phyloP scores from a whole-genome alignment of 1,284 basidiomycete genomes.

The Cystobasidium slooffiae region DNA sequence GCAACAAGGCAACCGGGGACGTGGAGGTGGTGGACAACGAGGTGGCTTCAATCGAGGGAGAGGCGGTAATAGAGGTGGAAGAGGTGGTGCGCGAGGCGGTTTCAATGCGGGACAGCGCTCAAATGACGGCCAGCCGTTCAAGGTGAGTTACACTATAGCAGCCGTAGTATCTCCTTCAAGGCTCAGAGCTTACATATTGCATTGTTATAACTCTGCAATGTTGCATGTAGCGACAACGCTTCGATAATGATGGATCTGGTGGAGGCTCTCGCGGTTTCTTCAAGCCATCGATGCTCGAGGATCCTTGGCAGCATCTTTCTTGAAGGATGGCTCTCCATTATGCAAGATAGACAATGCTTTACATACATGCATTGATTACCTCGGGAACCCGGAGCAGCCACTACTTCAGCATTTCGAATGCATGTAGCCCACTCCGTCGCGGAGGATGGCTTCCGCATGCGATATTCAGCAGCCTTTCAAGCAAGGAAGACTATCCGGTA shows the following conservation, averaged over 20 bases:
- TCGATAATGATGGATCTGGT: not conserved
- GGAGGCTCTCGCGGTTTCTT: constrained; percentile 24
- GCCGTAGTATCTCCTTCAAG: not conserved
- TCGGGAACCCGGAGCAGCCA: not conserved
- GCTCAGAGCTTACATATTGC: not conserved
- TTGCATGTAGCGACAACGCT: constrained; percentile 9
- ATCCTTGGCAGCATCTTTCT: constrained; percentile 42
- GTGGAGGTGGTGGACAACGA: not conserved
- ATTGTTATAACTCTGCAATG: not conserved
- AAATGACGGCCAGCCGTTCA: constrained; percentile 3
- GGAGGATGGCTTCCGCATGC: too few relatives aligned
- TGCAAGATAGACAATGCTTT: not conserved
- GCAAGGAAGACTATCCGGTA: too few relatives aligned
- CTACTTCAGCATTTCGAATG: too few relatives aligned
- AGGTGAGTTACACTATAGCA: constrained; percentile 1
- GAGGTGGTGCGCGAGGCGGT: constrained; percentile 10
- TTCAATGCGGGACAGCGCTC: constrained; percentile 2
- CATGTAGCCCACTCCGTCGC: too few relatives aligned
- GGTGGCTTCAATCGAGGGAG: constrained; percentile 1
- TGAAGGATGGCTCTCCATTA: not conserved
- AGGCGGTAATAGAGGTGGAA: constrained; percentile 19
- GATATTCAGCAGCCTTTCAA: too few relatives aligned
- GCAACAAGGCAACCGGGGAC: too few relatives aligned
- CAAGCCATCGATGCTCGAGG: constrained; percentile 40
- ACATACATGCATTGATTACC: not conserved